Evolutionary conservation across 768 basidiomycete species (phyloP).

Genomic region (Termitomyces sp.): DNA sequence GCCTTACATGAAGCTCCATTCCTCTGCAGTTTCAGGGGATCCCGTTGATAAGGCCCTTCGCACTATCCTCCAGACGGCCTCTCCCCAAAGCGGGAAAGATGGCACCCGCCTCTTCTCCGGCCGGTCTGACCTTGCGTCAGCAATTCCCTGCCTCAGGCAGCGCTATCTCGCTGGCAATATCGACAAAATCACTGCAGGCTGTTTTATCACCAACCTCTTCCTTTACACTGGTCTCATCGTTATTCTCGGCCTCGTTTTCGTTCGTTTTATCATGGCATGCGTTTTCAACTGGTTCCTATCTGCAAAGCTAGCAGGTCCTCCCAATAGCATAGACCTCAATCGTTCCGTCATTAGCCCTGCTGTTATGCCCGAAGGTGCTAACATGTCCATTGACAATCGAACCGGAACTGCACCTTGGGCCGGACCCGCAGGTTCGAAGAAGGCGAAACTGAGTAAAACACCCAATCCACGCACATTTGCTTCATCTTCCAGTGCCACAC

Average conservation of each 20-base stretch:
- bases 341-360: conserved; percentile 89
- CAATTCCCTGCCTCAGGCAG: conserved; percentile 76
- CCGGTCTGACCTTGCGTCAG: conserved; percentile 55
- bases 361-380: conserved; percentile 96
- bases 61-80: conserved; percentile 50
- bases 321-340: conserved; percentile 66
- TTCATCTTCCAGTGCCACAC: conserved; percentile 53
- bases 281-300: conserved; percentile 97
- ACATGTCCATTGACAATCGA: conserved; percentile 86
- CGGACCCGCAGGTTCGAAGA: conserved; percentile 48
- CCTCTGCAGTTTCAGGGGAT: conserved; percentile 64
- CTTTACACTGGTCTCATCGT: conserved; percentile 89
- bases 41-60: conserved; percentile 82
- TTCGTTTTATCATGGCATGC: conserved; percentile 95
- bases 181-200: conserved; percentile 95
- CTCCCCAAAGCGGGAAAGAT: conserved; percentile 70
- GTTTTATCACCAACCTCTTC: conserved; percentile 86
- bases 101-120: conserved; percentile 86
- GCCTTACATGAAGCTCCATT: conserved; percentile 78
- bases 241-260: conserved; percentile 86
- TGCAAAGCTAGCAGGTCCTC: conserved; percentile 72
- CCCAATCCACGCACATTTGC: conserved; percentile 45
- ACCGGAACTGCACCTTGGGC: conserved; percentile 97
- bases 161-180: conserved; percentile 94
- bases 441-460: conserved; percentile 42